These are phyloP conservation scores for Omphalotus olearius DNA, from an alignment of 1,284 basidiomycete genomes.

Conservation along the genomic window DNA sequence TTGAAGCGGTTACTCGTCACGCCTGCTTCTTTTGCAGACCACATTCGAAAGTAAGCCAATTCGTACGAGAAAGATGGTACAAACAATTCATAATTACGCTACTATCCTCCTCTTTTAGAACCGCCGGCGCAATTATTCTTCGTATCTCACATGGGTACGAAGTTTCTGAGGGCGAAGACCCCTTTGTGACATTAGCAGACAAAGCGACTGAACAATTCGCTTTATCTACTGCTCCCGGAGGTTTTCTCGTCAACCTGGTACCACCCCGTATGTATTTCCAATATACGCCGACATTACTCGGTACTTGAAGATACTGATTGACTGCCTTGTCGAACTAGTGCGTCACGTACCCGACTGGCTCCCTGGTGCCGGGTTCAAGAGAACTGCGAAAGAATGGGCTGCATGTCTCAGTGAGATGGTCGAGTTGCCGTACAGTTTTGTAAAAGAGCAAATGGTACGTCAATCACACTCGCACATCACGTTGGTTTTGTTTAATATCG, in stretches of 20 bases:
- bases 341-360: conserved; percentile 23
- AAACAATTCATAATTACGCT: not conserved
- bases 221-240: conserved; percentile 27
- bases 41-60: conserved; percentile 26
- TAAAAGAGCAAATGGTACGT: conserved; percentile 20
- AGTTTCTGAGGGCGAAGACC: conserved; percentile 28
- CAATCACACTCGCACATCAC: too few relatives aligned
- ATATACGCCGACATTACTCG: too few relatives aligned
- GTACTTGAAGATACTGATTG: not conserved
- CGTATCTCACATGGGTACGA: conserved; percentile 32
- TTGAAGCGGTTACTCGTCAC: conserved; percentile 24
- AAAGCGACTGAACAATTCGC: conserved; percentile 31
- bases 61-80: not conserved
- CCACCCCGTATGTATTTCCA: not conserved
- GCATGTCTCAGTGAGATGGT: conserved; percentile 15
- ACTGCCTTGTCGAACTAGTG: conserved; percentile 12
- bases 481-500: too few relatives aligned
- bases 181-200: conserved; percentile 27
- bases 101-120: conserved; percentile 15
- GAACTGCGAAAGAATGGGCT: conserved; percentile 15
- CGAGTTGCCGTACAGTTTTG: conserved; percentile 16
- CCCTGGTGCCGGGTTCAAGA: conserved; percentile 22
- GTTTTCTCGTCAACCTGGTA: too few relatives aligned
- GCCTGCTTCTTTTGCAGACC: conserved; percentile 20
- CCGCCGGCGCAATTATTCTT: conserved; percentile 30